Evolutionary conservation across 352 stramenopile species (phyloP).

Genomic region (Pythium insidiosum): DNA sequence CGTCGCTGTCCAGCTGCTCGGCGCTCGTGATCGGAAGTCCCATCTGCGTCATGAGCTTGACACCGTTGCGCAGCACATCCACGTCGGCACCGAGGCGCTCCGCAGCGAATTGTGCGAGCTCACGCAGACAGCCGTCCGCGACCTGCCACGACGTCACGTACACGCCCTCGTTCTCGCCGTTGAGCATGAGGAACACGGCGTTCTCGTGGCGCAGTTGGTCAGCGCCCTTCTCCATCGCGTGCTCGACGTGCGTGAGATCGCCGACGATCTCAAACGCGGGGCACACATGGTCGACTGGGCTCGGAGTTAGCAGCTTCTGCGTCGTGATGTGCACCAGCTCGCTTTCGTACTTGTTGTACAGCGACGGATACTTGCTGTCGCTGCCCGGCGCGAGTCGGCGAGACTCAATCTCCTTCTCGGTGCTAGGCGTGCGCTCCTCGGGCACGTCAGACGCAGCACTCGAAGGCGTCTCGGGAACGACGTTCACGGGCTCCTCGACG

Average conservation of each 20-base stretch:
- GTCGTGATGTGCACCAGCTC: conserved; percentile 38
- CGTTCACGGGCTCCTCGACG: conserved; percentile 39
- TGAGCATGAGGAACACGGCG: conserved; percentile 62
- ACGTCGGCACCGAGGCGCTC: conserved; percentile 31
- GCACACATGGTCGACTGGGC: conserved; percentile 10
- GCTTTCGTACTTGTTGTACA: conserved; percentile 50
- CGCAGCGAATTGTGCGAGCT: conserved; percentile 30
- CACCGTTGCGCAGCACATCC: conserved; percentile 35
- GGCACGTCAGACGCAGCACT: no score
- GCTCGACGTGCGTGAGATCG: conserved; percentile 27
- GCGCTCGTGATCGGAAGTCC: conserved; percentile 32
- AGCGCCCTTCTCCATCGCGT: conserved; percentile 17
- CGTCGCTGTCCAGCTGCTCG: conserved; percentile 20
- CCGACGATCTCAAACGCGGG: conserved; percentile 15
- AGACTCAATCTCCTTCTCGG: conserved; percentile 13
- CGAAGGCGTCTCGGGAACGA: conserved; percentile 32
- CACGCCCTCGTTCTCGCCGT: conserved; percentile 50
- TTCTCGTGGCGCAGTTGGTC: conserved; percentile 21
- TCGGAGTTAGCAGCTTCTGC: conserved; percentile 23
- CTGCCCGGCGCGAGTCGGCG: conserved; percentile 7
- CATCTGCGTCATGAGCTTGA: conserved; percentile 51
- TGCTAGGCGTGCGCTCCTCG: conserved; percentile 29
- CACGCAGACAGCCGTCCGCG: conserved; percentile 27
- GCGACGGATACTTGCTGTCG: conserved; percentile 9
- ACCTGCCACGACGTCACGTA: conserved; percentile 29